These are phyloP conservation scores for Eucalyptus urophylla DNA, from an alignment of 345 rosid genomes.

Conservation along the genomic window DNA sequence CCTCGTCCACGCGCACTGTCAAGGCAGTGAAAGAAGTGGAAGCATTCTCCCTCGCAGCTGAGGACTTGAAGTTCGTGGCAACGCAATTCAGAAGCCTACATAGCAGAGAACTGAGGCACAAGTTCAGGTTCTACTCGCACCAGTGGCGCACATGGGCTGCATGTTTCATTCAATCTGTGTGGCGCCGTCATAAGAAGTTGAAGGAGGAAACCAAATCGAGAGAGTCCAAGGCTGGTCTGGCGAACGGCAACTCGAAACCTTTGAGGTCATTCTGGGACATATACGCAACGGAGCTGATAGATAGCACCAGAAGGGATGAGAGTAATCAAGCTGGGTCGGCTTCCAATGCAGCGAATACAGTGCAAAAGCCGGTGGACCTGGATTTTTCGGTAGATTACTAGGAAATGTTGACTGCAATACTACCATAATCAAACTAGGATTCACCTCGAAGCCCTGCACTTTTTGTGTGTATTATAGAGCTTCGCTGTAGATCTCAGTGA, in stretches of 20 bases:
- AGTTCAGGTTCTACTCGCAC: slow-evolving; percentile 6
- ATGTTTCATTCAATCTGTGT: slow-evolving; percentile 8
- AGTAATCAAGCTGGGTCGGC: neutral
- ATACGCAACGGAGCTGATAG: neutral
- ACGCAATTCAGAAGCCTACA: slow-evolving; percentile 8
- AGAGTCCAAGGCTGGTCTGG: neutral
- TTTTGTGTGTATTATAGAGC: neutral
- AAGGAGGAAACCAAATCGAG: neutral
- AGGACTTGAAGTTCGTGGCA: slow-evolving; percentile 13
- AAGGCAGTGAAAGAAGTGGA: slow-evolving; percentile 5
- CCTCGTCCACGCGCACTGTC: slow-evolving; percentile 5
- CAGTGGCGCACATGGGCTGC: slow-evolving; percentile 19
- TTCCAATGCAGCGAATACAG: neutral
- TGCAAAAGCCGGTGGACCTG: slow-evolving; percentile 15
- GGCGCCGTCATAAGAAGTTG: slow-evolving; percentile 4
- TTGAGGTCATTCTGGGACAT: neutral
- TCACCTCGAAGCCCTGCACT: neutral
- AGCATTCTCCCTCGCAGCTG: slow-evolving; percentile 7
- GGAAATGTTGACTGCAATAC: neutral
- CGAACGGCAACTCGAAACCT: neutral
- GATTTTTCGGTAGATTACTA: neutral
- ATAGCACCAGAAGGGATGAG: neutral
- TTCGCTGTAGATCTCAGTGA: neutral
- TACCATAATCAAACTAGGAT: neutral
- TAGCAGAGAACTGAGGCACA: slow-evolving; percentile 5